Percentiles rank a stretch among this genome's conserved stretches.
Evolutionary conservation across 306 rosid genomes (phyloP).

Genomic region (Medicago ruthenica): DNA sequence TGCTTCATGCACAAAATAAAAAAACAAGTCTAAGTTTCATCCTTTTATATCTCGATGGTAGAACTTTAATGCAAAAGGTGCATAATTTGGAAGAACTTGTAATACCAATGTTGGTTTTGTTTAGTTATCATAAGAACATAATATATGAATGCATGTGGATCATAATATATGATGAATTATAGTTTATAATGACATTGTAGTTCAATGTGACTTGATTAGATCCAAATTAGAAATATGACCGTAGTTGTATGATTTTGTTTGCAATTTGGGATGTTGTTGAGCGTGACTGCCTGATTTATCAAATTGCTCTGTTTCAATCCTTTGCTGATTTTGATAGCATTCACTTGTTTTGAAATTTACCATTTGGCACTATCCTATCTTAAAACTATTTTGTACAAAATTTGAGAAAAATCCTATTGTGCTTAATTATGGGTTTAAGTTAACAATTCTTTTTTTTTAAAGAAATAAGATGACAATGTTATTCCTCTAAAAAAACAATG

Average conservation of each 20-base stretch:
- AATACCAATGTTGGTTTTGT: background rate
- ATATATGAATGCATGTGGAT: background rate
- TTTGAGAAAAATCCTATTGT: no score
- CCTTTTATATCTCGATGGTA: constrained; percentile 14
- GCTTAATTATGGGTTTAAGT: no score
- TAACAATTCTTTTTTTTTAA: no score
- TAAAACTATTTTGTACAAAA: no score
- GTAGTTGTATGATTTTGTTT: background rate
- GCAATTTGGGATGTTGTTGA: background rate
- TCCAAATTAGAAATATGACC: background rate
- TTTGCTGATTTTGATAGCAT: background rate
- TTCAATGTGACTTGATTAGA: background rate
- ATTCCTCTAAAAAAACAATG: no score
- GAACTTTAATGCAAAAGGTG: constrained; percentile 12
- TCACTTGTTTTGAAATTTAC: background rate
- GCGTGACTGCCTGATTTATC: background rate
- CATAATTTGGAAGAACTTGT: constrained; percentile 8
- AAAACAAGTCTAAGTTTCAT: background rate
- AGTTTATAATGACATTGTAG: background rate
- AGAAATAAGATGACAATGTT: no score
- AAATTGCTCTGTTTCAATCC: no score
- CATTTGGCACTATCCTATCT: no score
- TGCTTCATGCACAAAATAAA: background rate
- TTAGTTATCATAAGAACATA: background rate
- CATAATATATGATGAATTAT: background rate